Base-by-base conservation (phyloP, 495 filamentous ascomycete genomes). In the Penicillium coffeae region DNA sequence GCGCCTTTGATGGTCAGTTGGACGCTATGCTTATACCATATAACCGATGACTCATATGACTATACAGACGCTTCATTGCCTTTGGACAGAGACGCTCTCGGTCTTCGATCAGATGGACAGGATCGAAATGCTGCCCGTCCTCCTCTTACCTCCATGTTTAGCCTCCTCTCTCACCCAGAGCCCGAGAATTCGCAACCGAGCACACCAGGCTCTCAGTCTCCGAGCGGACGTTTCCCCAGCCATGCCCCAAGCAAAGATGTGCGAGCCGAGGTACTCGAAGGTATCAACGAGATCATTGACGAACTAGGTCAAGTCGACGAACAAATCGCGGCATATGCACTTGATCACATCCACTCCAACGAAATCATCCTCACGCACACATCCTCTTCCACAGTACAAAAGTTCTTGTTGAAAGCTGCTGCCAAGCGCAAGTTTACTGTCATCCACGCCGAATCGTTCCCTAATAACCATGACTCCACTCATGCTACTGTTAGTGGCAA, bases 281-380 rank as follows among this genome's bases (percentile, higher is more conserved):
- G 89, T 18, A 90, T 96, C 48, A 78, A 84, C 51, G 91, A 96
- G 64, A 88, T 96, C 27, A 87, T 90, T 60, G 91, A 96, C 58
- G 91, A 96, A 64, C 78, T 96, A 36, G 81, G 81, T 37, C 87
- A 91, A 63, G 87, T 87, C 12, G 90, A 94, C 64, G 87, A 91
- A 54, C 89, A 93, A 64, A 92, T 96, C 50, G 86, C 90, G 3
- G 80, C 77, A 18, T 89, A 89, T 54, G 86, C 90, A 5, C 81
- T 90, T 38, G 87, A 94, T 16, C 86, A 95, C 62, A 95, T 96
- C 41, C 88, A 94, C 66, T 83, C 86, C 9, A 88, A 88, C 65
- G 91, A 96, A 64, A 85, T 89, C 51, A 85, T 96, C 47, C 79
- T 96, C 44, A 93, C 87, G 6, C 82, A 92, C 59, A 84, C 83